phyloP scores from a whole-genome alignment of 257 asterid genomes.

The Parsonsia alboflavescens region DNA sequence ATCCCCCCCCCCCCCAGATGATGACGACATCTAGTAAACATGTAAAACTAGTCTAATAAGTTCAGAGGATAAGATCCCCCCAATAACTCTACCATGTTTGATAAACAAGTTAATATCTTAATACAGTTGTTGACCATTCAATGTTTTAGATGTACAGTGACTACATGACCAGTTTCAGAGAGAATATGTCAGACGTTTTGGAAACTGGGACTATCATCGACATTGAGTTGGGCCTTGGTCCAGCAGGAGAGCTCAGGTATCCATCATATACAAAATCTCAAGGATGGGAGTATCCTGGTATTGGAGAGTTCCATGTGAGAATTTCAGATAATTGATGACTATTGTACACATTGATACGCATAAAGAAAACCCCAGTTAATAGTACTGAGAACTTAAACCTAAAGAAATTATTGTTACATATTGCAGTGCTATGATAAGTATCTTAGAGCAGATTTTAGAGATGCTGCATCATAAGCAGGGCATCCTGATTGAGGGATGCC shows the following conservation, averaged over 20 bases:
- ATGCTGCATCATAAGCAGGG: constrained; percentile 31
- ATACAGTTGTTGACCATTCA: constrained; percentile 4
- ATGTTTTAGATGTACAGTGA: constrained; percentile 58
- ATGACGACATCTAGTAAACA: too few relatives aligned
- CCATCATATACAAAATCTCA: constrained; percentile 71
- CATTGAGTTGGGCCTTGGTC: constrained; percentile 85
- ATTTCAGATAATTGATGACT: neutral
- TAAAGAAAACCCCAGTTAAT: neutral
- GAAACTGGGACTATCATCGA: constrained; percentile 54
- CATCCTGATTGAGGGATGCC: constrained; percentile 35
- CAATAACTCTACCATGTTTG: neutral
- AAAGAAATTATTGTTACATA: neutral
- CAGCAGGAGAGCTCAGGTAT: constrained; percentile 82
- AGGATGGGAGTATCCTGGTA: constrained; percentile 81
- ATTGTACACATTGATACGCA: neutral
- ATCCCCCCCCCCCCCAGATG: neutral
- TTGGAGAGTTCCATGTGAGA: constrained; percentile 73
- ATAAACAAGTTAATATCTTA: neutral
- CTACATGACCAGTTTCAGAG: constrained; percentile 71
- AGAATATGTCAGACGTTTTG: constrained; percentile 51
- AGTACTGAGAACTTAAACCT: neutral
- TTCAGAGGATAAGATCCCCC: neutral
- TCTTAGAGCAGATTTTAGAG: constrained; percentile 26
- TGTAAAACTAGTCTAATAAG: too few relatives aligned
- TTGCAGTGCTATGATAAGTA: constrained; percentile 42